Percentiles rank a stretch among this genome's conserved stretches.
These are phyloP conservation scores for Vaccinium darrowii DNA, from an alignment of 148 eudicot species.

Conservation along the genomic window DNA sequence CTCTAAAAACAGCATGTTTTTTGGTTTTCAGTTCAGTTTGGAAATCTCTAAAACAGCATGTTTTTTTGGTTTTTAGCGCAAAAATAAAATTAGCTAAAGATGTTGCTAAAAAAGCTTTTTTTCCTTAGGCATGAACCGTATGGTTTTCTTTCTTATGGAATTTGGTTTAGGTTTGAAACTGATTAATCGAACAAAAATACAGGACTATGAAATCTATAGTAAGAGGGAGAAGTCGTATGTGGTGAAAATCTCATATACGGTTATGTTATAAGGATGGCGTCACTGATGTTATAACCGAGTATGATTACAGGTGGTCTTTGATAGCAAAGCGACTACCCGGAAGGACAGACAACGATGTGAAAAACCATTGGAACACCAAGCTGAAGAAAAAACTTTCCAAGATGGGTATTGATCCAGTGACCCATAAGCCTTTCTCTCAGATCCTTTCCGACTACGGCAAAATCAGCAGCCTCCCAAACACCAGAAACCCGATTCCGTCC, in stretches of 20 bases:
- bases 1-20: neutral
- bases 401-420: constrained; percentile 83
- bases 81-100: neutral
- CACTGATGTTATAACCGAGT: neutral
- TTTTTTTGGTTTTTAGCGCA: too few relatives aligned
- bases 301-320: constrained; percentile 55
- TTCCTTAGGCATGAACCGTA: neutral
- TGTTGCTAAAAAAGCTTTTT: neutral
- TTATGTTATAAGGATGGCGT: neutral
- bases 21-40: neutral
- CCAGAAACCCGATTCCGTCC: constrained; percentile 21
- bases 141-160: neutral
- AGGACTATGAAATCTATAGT: neutral
- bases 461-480: constrained; percentile 43
- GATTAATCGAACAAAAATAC: neutral
- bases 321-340: constrained; percentile 49
- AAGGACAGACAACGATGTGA: constrained; percentile 25
- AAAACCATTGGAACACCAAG: constrained; percentile 95
- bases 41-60: too few relatives aligned
- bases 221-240: neutral
- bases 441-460: constrained; percentile 64
- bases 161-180: neutral
- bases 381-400: constrained; percentile 79
- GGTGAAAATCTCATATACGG: neutral
- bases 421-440: constrained; percentile 81